A percentile compares a stretch with the other conserved stretches of the same genome.
phyloP scores from a whole-genome alignment of 768 basidiomycete species.

The Lanmaoa rubissima region DNA sequence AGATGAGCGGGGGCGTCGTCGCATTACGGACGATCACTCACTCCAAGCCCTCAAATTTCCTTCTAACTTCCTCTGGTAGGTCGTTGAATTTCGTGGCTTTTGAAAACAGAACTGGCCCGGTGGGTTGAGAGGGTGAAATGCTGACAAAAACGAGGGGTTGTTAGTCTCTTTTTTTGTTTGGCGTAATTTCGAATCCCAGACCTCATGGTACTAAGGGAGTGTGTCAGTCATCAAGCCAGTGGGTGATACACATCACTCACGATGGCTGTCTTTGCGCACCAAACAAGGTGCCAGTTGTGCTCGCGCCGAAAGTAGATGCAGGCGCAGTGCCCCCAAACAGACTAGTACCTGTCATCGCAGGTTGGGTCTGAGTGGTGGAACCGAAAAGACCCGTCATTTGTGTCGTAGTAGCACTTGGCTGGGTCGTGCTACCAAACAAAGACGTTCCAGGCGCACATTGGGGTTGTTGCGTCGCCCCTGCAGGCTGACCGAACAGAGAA shows the following conservation, averaged over 20 bases:
- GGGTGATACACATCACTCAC: slow-evolving; percentile 15
- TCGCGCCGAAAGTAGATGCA: slow-evolving; percentile 1
- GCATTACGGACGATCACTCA: slow-evolving; percentile 33
- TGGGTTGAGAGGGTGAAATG: slow-evolving; percentile 29
- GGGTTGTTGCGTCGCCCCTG: slow-evolving; percentile 22
- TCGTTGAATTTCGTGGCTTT: slow-evolving; percentile 80
- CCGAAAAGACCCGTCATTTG: slow-evolving; percentile 22
- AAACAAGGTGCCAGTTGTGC: slow-evolving; percentile 18
- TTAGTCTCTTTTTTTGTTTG: neutral
- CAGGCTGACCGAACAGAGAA: slow-evolving; percentile 39
- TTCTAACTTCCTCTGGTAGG: slow-evolving; percentile 66
- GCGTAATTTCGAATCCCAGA: slow-evolving; percentile 1
- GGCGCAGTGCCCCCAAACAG: slow-evolving; percentile 29
- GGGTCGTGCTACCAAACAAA: slow-evolving; percentile 28
- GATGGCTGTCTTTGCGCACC: slow-evolving; percentile 34
- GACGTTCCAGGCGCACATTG: slow-evolving; percentile 31
- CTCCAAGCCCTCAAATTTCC: slow-evolving; percentile 69
- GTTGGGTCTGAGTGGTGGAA: slow-evolving; percentile 21
- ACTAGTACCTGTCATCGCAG: slow-evolving; percentile 9
- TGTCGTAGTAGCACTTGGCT: slow-evolving; percentile 11
- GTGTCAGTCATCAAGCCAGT: neutral
- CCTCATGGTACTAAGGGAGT: slow-evolving; percentile 26
- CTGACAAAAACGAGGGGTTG: slow-evolving; percentile 12
- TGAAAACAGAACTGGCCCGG: slow-evolving; percentile 33
- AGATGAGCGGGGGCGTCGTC: slow-evolving; percentile 3